Evolutionary conservation across 768 basidiomycete genomes (phyloP), one percentile per base, ranked within the genome.

Genomic region (Boletus subparvulus): DNA sequence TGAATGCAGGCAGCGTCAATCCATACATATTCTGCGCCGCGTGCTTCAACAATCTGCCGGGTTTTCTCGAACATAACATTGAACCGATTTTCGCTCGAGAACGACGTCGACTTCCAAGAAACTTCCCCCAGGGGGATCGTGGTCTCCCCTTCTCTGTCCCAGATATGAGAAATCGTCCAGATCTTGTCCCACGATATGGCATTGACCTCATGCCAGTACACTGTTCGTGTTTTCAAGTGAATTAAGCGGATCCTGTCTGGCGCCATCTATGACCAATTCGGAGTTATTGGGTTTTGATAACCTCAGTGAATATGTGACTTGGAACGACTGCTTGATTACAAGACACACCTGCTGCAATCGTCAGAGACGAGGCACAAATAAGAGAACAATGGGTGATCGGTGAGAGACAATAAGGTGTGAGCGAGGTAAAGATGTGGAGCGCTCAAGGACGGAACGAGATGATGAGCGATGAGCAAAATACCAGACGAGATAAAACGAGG

Each of bases 101-200:
- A 59, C 19, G 58, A 46, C 4, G 26, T 35, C 4, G 58, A 51
- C n/a, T 12, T 11, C 55, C 49, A 59, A 19, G 49, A 42, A n/a
- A 50, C 13, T 37, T 50, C 58, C 1, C 12, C 6, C 11, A 59
- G 26, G 19, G 55, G 55, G 32, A 59, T 50, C 16, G 12, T 14
- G 37, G 39, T 56, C 12, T 45, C 21, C 1, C 4, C 33, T 21
- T 28, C 55, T 45, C 6, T 24, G 17, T 59, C 58, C 58, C 58
- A 59, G 44, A 58, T 30, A 9, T 51, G 58, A 17, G 58, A 50
- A n/a, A 58, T 47, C 10, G 58, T 48, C 58, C 58, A 59, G 21
- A 51, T 40, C 3, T 32, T 58, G 44, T 37, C 56, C 58, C 58
- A 59, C 0, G 14, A 8, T 47, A 58, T 7, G 21, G 13, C 11